Evolutionary conservation across 192 early-diverging fungal genomes (phyloP).

Genomic region (Globomyces pollinis-pini): DNA sequence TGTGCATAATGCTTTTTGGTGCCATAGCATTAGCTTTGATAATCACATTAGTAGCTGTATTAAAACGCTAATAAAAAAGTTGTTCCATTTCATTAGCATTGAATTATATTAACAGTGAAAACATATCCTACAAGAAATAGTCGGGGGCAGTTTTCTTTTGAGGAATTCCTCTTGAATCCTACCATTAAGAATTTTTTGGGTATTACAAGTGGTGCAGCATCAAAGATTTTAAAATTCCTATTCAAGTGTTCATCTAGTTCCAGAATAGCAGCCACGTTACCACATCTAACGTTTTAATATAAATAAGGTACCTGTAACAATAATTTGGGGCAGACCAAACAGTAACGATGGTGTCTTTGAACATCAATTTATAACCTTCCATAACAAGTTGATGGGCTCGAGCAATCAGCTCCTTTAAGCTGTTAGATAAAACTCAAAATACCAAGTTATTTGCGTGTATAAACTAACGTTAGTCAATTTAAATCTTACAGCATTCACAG

Average conservation of each 20-base stretch:
- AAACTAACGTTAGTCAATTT: conserved; percentile 30
- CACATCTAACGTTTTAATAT: conserved; percentile 52
- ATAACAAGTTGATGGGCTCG: conserved; percentile 93
- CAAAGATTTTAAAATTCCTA: conserved; percentile 86
- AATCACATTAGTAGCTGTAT: background rate
- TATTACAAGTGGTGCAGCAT: conserved; percentile 76
- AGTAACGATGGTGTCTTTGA: conserved; percentile 90
- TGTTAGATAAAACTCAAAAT: no score
- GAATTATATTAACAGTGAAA: no score
- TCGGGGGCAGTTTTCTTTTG: conserved; percentile 84
- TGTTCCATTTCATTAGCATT: no score
- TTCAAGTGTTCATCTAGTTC: conserved; percentile 86
- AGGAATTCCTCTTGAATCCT: conserved; percentile 73
- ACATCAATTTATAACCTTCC: conserved; percentile 97
- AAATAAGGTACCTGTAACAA: conserved; percentile 77
- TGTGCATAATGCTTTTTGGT: background rate
- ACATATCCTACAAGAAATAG: conserved; percentile 93
- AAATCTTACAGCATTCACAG: conserved; percentile 49
- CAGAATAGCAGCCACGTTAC: conserved; percentile 95
- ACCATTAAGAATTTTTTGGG: background rate
- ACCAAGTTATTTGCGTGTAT: conserved; percentile 53
- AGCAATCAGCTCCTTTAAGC: conserved; percentile 52
- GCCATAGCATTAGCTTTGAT: background rate
- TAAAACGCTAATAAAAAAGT: no score
- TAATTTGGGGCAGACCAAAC: conserved; percentile 99